Evolutionary conservation across 805 yeast genomes (phyloP), one percentile per base, ranked within the genome.

Genomic region (Pichia cabralensis): DNA sequence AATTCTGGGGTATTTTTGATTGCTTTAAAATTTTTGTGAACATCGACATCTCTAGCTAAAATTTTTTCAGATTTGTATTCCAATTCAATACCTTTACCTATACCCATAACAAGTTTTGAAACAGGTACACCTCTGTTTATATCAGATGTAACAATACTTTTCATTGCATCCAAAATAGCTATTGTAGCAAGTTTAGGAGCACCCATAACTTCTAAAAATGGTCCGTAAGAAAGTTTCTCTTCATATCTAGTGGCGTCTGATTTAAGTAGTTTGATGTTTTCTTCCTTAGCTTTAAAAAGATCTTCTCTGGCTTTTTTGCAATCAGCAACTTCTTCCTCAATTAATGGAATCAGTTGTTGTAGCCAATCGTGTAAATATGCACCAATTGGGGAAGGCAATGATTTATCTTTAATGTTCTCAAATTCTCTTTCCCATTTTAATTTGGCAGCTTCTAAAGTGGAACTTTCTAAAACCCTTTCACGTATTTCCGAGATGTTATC

Each of bases 341-440:
- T 69, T 33, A 76, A 60, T 0, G 94, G 92, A 21, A 76, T 56
- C 70, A 88, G 66, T 30, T 73, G 76, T 34, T 68, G 67, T 44
- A 80, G 79, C 98, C 98, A 92, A 39, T 73, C 71, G 73, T 85
- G 92, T 26, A 92, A 60, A 44, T 76, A 76, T 1, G 76, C 77
- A 39, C 85, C 86, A 26, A 88, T 61, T 10, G 74, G 69, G 38
- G 74, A 71, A 30, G 74, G 70, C 25, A 75, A 55, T 4, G 73
- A 54, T 33, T 53, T 55, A 39, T 54, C 60, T 37, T 53, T 55
- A 18, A 53, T 34, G 22, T 43, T 48, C 47, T 84, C 94, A 46
- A 72, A 80, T 43, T 78, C 88, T 45, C 76, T 78, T 52, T 74
- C 78, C 98, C 98, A 89, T 54, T 82, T 80, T 48, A 79, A 84